Conservation (phyloP, 176 grass and related monocot genomes). For the Avena eriantha region DNA sequence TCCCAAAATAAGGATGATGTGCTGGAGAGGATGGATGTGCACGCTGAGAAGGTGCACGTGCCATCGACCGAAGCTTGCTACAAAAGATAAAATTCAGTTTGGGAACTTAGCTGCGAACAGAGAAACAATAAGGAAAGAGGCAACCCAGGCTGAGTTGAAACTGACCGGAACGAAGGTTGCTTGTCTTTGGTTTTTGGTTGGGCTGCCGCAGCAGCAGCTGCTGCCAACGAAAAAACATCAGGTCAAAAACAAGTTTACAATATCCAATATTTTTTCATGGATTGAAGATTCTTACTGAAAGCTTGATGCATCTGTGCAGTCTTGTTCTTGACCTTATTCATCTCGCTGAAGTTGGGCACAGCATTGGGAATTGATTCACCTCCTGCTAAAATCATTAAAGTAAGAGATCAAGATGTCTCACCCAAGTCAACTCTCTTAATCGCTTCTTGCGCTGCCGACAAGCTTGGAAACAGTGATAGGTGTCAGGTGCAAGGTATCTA, state of each 20-base stretch:
- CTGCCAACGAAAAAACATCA: neutral
- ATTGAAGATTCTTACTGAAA: constrained; percentile 56
- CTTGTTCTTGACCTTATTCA: constrained; percentile 55
- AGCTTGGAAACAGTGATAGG: neutral
- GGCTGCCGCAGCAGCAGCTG: constrained; percentile 32
- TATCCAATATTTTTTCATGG: neutral
- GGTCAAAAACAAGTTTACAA: constrained; percentile 22
- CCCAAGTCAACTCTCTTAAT: neutral
- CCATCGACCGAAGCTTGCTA: constrained; percentile 73
- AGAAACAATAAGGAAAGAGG: neutral
- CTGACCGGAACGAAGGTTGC: constrained; percentile 79
- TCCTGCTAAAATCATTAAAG: constrained; percentile 39
- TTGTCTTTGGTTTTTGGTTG: constrained; percentile 56
- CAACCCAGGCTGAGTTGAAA: neutral
- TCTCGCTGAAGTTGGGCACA: constrained; percentile 69
- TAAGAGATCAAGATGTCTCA: constrained; percentile 10
- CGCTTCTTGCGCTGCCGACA: neutral
- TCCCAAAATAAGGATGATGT: constrained; percentile 23
- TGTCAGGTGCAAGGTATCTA: neutral
- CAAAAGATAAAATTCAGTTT: constrained; percentile 26
- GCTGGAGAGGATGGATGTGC: constrained; percentile 73
- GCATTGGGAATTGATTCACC: constrained; percentile 68
- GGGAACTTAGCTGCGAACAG: neutral
- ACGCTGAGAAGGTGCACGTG: constrained; percentile 58
- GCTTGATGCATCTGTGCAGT: constrained; percentile 51